Conservation (phyloP, 106 monocot genomes). For the Gastrodia elata region DNA sequence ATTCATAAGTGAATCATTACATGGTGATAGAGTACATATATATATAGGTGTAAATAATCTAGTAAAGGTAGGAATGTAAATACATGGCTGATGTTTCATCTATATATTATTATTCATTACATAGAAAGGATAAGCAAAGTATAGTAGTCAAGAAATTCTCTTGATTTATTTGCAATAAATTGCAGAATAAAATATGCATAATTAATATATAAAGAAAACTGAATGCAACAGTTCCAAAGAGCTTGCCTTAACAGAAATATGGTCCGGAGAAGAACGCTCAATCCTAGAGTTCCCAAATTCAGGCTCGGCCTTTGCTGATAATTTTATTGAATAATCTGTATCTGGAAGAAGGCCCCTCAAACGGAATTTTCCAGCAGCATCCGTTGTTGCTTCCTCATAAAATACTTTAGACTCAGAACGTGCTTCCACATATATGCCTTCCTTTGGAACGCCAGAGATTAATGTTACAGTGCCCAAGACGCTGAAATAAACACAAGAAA, state of each 20-base stretch:
- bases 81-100: too few relatives aligned
- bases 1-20: too few relatives aligned
- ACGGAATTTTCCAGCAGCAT: constrained; percentile 67
- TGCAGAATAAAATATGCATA: too few relatives aligned
- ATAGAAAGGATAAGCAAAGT: too few relatives aligned
- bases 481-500: constrained; percentile 28
- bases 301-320: constrained; percentile 34
- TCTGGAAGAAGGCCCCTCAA: constrained; percentile 83
- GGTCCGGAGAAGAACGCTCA: constrained; percentile 82
- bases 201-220: too few relatives aligned
- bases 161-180: too few relatives aligned
- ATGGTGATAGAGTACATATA: too few relatives aligned
- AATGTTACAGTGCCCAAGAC: constrained; percentile 70
- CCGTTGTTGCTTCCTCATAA: constrained; percentile 86
- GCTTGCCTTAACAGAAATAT: constrained; percentile 36
- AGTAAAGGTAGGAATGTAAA: too few relatives aligned
- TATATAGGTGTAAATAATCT: too few relatives aligned
- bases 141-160: too few relatives aligned
- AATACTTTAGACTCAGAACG: constrained; percentile 75
- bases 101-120: too few relatives aligned
- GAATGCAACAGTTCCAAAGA: too few relatives aligned
- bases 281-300: constrained; percentile 27
- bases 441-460: constrained; percentile 79
- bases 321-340: constrained; percentile 55
- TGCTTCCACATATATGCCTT: constrained; percentile 73